Conservation (phyloP, 2,329 filamentous ascomycete genomes). For the Pezicula radicicola region DNA sequence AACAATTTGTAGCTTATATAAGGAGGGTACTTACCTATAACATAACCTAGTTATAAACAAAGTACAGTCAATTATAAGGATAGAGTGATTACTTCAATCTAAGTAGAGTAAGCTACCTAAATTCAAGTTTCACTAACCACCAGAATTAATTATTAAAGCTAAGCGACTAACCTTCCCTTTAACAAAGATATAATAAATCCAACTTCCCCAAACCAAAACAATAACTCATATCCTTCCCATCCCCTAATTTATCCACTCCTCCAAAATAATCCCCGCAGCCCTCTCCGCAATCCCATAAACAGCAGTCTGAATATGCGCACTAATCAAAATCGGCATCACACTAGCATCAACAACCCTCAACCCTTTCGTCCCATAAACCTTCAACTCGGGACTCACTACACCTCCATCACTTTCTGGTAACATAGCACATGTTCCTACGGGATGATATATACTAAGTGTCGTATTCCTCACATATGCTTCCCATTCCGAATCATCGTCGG, state of each 20-base stretch:
- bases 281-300: slow-evolving; percentile 79
- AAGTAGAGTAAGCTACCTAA: no score
- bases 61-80: no score
- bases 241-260: slow-evolving; percentile 6
- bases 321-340: slow-evolving; percentile 79
- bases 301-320: slow-evolving; percentile 83
- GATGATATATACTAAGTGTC: slow-evolving; percentile 8
- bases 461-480: slow-evolving; percentile 6
- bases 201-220: no score
- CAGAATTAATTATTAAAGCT: no score
- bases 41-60: no score
- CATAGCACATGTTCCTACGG: slow-evolving; percentile 12
- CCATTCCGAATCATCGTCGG: slow-evolving; percentile 1
- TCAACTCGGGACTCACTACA: slow-evolving; percentile 10
- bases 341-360: slow-evolving; percentile 42
- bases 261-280: slow-evolving; percentile 68
- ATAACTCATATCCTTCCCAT: no score
- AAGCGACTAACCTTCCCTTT: no score
- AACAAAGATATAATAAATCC: no score
- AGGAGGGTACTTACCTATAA: no score
- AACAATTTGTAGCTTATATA: no score
- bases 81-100: no score
- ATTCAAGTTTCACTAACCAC: no score
- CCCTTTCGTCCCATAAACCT: slow-evolving; percentile 6
- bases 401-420: slow-evolving; percentile 8